Evolutionary conservation across 2,329 filamentous ascomycete genomes (phyloP).

Genomic region (Sclerotinia minor): DNA sequence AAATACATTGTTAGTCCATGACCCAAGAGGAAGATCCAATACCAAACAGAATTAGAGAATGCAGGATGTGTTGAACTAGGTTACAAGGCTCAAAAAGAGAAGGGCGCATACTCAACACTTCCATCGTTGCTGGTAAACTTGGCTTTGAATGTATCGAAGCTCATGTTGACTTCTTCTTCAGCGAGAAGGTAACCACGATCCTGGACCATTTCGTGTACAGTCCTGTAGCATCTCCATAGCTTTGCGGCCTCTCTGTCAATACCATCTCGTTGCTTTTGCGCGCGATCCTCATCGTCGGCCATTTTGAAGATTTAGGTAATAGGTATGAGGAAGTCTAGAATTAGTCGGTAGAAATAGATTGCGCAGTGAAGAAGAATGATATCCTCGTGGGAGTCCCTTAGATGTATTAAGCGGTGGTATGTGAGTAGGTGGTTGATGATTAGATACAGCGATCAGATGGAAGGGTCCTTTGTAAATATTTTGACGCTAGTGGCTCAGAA

Average conservation of each 20-base stretch:
- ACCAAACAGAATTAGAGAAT: not conserved
- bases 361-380: not conserved
- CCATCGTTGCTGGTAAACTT: constrained; percentile 74
- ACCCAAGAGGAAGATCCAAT: not conserved
- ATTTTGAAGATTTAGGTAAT: constrained; percentile 27
- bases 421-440: not conserved
- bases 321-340: not conserved
- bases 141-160: constrained; percentile 75
- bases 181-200: constrained; percentile 92
- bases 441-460: not conserved
- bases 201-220: constrained; percentile 89
- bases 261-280: constrained; percentile 39
- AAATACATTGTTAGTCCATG: constrained; percentile 13
- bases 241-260: constrained; percentile 53
- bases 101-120: constrained; percentile 65
- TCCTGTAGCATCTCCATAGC: constrained; percentile 92
- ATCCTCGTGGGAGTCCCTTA: not conserved
- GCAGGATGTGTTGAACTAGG: constrained; percentile 23
- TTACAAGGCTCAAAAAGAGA: not conserved
- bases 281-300: constrained; percentile 39
- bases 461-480: constrained; percentile 22
- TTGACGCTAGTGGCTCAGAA: constrained; percentile 16
- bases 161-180: constrained; percentile 84
- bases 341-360: not conserved
- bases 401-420: too few species aligned